phyloP scores from a whole-genome alignment of 2,329 filamentous ascomycete genomes.

The Plenodomus lindquistii region DNA sequence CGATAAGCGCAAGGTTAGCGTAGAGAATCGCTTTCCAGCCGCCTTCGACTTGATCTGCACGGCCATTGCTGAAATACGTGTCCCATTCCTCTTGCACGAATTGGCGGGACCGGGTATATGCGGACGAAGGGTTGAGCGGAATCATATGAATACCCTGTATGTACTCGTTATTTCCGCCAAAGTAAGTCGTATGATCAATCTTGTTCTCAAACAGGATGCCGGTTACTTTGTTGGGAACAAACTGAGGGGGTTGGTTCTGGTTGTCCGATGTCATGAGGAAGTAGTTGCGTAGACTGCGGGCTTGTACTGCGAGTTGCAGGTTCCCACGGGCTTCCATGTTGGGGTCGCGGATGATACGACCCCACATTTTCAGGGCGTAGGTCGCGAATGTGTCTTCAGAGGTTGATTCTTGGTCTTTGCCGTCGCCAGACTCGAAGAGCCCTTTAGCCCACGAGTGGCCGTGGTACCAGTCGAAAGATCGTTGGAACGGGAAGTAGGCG shows the following conservation, averaged over 20 bases:
- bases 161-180: constrained; percentile 69
- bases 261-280: constrained; percentile 80
- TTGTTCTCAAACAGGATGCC: constrained; percentile 92
- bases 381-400: constrained; percentile 90
- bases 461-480: constrained; percentile 82
- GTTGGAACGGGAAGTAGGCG: constrained; percentile 71
- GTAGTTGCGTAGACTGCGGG: constrained; percentile 75
- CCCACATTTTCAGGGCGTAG: constrained; percentile 96
- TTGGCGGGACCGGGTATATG: constrained; percentile 66
- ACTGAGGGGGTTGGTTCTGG: constrained; percentile 71
- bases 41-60: constrained; percentile 66
- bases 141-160: constrained; percentile 83
- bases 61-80: constrained; percentile 72
- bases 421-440: constrained; percentile 72
- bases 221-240: constrained; percentile 78
- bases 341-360: constrained; percentile 70
- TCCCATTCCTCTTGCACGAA: constrained; percentile 75
- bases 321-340: constrained; percentile 82
- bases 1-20: constrained; percentile 78
- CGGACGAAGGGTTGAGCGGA: constrained; percentile 71
- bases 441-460: constrained; percentile 95
- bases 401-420: constrained; percentile 87
- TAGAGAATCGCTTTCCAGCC: constrained; percentile 88
- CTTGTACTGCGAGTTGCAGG: constrained; percentile 78
- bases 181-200: constrained; percentile 87